Evolutionary conservation across 2,329 filamentous ascomycete species (phyloP), one percentile per base, ranked within the genome.

Genomic region (Aureobasidium pullulans): DNA sequence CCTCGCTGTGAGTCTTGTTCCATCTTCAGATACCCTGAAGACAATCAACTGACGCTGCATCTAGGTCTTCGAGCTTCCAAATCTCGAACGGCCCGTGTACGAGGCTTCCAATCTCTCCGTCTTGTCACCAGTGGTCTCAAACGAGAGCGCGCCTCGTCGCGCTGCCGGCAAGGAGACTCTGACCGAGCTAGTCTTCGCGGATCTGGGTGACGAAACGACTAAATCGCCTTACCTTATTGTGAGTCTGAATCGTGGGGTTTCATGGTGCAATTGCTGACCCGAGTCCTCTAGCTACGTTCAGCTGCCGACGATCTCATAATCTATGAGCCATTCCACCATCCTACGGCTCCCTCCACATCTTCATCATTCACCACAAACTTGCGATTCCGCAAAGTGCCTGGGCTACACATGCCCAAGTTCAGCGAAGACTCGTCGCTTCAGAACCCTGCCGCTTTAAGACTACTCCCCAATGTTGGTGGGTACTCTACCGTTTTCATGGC

Each of bases 401-500:
- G 93, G 65, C 77, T 85, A 15, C 78, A 81, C 32, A 74, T 92
- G 46, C 87, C 89, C 8, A 84, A 76, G 62, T 79, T 77, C 62
- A 72, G 77, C 11, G 74, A 77, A 44, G 72, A 82, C 52, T 75
- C 76, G 34, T 76, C 79, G 2, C 69, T 74, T 0, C 73, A 77
- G 15, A 77, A 84, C 23, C 70, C 77, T 56, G 70, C 73, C 49
- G 77, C 85, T 0, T 75, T 91, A 40, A 77, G 82, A 1, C 74
- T 77, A 1, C 80, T 87, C 44, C 68, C 76, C 59, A 86, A 89
- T 60, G 70, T 96, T n/a, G 84, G 81, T 32, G 90, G 90, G 3
- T 91, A 92, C 70, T 87, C 84, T 68, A 83, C 88, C 1, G 86
- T 97, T 1, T 94, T 96, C 68, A 80, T 96, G 52, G 86, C 90